phyloP scores from a whole-genome alignment of 768 basidiomycete genomes.

The Cystoderma amianthinum region DNA sequence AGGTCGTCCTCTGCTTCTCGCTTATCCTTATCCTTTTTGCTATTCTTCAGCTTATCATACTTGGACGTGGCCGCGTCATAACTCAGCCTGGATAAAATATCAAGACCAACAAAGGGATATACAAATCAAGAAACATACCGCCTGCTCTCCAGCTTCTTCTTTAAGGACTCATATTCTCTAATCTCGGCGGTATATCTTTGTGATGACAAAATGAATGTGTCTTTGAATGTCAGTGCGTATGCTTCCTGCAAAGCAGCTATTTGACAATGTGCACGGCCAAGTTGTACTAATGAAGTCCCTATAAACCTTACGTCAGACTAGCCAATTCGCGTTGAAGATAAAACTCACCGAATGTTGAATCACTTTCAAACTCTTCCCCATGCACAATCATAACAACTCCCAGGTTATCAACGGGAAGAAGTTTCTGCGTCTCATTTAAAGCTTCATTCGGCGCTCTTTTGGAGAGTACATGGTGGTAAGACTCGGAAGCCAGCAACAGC shows the following conservation, averaged over 20 bases:
- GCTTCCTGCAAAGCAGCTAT: constrained; percentile 82
- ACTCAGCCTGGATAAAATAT: constrained; percentile 49
- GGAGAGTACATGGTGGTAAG: constrained; percentile 61
- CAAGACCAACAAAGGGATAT: not conserved
- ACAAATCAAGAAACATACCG: constrained; percentile 37
- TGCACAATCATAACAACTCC: constrained; percentile 85
- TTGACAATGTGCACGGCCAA: constrained; percentile 83
- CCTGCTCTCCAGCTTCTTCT: constrained; percentile 85
- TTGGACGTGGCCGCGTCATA: constrained; percentile 73
- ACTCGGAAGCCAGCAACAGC: constrained; percentile 63
- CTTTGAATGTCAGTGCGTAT: constrained; percentile 64
- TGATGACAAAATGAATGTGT: constrained; percentile 66
- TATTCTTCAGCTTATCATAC: constrained; percentile 54
- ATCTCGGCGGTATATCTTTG: constrained; percentile 64
- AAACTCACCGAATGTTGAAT: constrained; percentile 60
- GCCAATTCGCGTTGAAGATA: too few species aligned
- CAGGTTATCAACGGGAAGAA: constrained; percentile 69
- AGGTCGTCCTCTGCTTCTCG: constrained; percentile 80
- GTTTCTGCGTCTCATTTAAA: constrained; percentile 60
- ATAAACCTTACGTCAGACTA: too few species aligned
- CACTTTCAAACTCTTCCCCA: constrained; percentile 75
- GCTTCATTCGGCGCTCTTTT: constrained; percentile 71
- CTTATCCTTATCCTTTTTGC: constrained; percentile 81
- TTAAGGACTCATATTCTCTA: constrained; percentile 73
- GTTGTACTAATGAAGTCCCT: constrained; percentile 68